Evolutionary conservation across 208 protist species (phyloP), one percentile per base, ranked within the genome.

Genomic region (Porcisia hertigi): DNA sequence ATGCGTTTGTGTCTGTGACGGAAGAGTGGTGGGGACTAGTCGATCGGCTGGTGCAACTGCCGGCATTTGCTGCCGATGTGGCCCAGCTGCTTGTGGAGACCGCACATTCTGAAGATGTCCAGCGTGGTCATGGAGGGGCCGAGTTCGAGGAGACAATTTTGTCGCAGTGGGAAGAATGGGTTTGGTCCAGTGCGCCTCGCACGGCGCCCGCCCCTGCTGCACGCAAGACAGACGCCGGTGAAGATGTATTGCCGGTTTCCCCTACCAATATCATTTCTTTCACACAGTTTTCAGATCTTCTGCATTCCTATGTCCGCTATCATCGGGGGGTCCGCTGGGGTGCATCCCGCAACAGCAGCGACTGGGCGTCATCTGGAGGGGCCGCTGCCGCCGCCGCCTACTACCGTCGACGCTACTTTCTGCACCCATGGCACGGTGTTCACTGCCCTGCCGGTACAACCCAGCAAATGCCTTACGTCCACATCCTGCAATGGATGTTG

Each of bases 321-420:
- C 92, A 93, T 76, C 66, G 79, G n/a, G 92, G 92, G 30, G 92
- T 96, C 43, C 75, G 63, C n/a, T 96, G 92, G 90, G 92, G 92
- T 62, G 89, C 75, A 16, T 47, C 70, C 23, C 52, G n/a, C 36
- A 55, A 59, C 71, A 41, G 59, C 18, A 49, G 43, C 62, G 36
- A 49, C n/a, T 20, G 41, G 66, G 20, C 34, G 12, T 54, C 65
- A 34, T n/a, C 11, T 6, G 65, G 43, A 25, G 53, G 12, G 20
- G 49, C 39, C 8, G 67, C 54, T 16, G 64, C 69, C 8, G 64
- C 45, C 6, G 81, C 71, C 20, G 71, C 86, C 18, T 92, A 85
- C 80, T 70, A 86, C 53, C 75, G 90, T 0, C 47, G 79, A 23
- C 76, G 59, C 18, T 94, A 94, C 74, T 55, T 70, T 11, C 77